Conservation (phyloP, 2,329 filamentous ascomycete species). For the Aspergillus piperis region DNA sequence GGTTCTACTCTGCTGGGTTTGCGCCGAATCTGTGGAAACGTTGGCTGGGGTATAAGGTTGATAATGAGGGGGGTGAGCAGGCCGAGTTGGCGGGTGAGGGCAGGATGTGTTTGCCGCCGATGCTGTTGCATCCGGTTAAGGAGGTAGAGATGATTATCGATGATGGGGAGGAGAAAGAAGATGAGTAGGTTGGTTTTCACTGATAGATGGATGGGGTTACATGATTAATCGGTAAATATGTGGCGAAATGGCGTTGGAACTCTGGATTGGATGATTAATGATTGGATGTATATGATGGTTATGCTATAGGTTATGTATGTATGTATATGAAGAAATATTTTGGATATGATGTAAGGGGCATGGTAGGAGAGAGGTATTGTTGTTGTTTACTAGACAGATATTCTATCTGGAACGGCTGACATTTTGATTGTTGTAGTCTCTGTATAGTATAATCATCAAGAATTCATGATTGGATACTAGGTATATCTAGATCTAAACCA, state of each 20-base stretch:
- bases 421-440: no score
- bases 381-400: no score
- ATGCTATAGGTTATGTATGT: no score
- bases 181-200: background rate
- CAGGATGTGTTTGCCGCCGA: slow-evolving; percentile 86
- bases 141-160: slow-evolving; percentile 60
- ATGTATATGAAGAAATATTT: no score
- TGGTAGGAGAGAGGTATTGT: no score
- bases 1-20: slow-evolving; percentile 89
- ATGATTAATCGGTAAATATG: background rate
- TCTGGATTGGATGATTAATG: background rate
- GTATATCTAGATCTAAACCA: slow-evolving; percentile 22
- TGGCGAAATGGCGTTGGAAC: background rate
- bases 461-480: background rate
- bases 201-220: background rate
- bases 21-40: slow-evolving; percentile 77
- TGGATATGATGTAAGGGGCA: no score
- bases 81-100: slow-evolving; percentile 74
- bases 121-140: slow-evolving; percentile 89
- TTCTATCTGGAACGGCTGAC: no score
- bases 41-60: slow-evolving; percentile 81
- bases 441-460: background rate
- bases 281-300: background rate
- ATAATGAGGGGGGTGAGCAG: slow-evolving; percentile 76
- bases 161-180: slow-evolving; percentile 24